Evolutionary conservation across 345 rosid genomes (phyloP).

Genomic region (Noccaea bulbosa): DNA sequence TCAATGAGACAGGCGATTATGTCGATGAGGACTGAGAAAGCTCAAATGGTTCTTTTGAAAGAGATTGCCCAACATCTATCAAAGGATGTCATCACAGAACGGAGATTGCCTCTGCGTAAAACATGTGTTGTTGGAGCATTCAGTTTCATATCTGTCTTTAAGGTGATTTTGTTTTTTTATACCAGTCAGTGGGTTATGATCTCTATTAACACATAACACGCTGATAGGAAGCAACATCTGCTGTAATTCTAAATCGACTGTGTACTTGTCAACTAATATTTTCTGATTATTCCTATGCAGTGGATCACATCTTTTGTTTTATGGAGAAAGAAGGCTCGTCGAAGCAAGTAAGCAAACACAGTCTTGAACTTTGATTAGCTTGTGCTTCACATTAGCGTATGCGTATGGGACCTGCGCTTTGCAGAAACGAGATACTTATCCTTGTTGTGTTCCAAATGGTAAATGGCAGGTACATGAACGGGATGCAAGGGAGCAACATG

Average conservation of each 20-base stretch:
- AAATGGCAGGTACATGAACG: conserved; percentile 63
- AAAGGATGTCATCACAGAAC: conserved; percentile 68
- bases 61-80: conserved; percentile 93
- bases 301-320: conserved; percentile 68
- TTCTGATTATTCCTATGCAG: conserved; percentile 50
- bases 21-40: conserved; percentile 95
- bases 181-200: neutral
- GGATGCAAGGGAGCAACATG: conserved; percentile 56
- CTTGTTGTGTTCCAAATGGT: neutral
- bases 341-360: conserved; percentile 75
- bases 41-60: conserved; percentile 81
- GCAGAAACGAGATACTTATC: conserved; percentile 9
- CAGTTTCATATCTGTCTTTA: conserved; percentile 63
- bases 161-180: conserved; percentile 54
- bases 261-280: neutral
- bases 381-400: conserved; percentile 11
- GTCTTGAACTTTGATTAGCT: conserved; percentile 1
- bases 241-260: neutral
- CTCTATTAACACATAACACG: neutral
- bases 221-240: conserved; percentile 3
- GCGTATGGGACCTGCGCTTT: neutral
- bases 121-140: conserved; percentile 51
- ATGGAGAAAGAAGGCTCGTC: conserved; percentile 80
- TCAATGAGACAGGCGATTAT: conserved; percentile 92
- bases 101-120: conserved; percentile 54